Evolutionary conservation across 208 protist species (phyloP), one percentile per base, ranked within the genome.

Genomic region (Crithidia fasciculata): DNA sequence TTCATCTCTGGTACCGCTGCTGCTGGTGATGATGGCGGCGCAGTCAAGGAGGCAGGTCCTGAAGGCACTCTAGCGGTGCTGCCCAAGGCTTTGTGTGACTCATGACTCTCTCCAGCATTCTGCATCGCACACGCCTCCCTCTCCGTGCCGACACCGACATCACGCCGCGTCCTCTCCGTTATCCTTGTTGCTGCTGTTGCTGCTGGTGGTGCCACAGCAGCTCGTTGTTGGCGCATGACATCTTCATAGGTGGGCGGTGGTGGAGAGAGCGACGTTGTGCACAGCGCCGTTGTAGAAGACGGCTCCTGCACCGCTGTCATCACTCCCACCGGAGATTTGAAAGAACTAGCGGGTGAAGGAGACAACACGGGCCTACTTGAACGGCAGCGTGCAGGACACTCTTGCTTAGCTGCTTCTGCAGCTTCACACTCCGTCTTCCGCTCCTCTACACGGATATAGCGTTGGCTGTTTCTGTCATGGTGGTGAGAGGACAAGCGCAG

Each of bases 161-260:
- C 72, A 19, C 7, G 2, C 16, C 72, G 72, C 18, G 58, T 40
- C 4, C 9, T 19, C 28, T 28, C 41, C 19, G 47, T 3, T 47
- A 16, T 44, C n/a, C 12, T 5, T 2, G 8, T 19, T 64, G 36
- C 15, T 3, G 44, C 57, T 8, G 5, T 4, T 64, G 10, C 8
- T n/a, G 47, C 28, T 16, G 12, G 9, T 66, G 37, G 13, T 16
- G 8, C 5, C 5, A 37, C 45, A 8, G 65, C 28, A 16, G 41
- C n/a, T 9, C 47, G 0, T 10, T 13, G 10, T 18, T 3, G 2
- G 2, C 63, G 13, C 63, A 64, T 64, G 44, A 57, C 72, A n/a
- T 76, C 72, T n/a, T 61, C 72, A 18, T 76, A 76, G 5, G 61
- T 55, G 12, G 72, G 72, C 19, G 72, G 72, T 43, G 61, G 61